Base-by-base conservation (phyloP, 1,139 yeast genomes). In the Sugiyamaella neomexicana region DNA sequence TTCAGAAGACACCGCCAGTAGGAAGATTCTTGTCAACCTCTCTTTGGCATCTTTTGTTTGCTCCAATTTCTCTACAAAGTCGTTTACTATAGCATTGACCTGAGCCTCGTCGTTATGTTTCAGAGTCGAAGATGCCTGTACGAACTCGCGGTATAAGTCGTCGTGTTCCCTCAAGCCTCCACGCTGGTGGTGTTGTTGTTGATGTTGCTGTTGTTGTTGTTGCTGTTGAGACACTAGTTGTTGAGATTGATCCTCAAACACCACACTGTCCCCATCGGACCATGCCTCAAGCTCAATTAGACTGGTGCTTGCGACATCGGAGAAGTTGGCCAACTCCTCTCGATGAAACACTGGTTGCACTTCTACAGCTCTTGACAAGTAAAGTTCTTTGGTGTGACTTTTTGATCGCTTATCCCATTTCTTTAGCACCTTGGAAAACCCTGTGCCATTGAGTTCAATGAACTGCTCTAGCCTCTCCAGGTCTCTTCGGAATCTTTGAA, bases 401-500 rank as follows among this genome's bases (percentile, higher is more conserved):
- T 91, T 90, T 16, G 97, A 89, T 58, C 98, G 78, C 71, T 93
- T 93, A 71, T 93, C 99, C 99, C 99, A 93, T 73, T 93, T 93
- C 69, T 93, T 93, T 63, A 93, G 80, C 34, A 89, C 98, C 71
- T 93, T 93, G 31, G 95, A 85, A 71, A 93, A 93, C 15, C 98
- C 99, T 0, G 96, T 89, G 65, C 93, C 97, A 68, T 93, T 93
- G 58, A 93, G 76, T 68, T 91, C 97, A 43, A 93, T 90, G 71
- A 89, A 93, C 70, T 91, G 97, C 67, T 93, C 96, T 29, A 93
- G 75, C 55, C 96, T 79, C 60, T 88, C 85, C 60, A 93, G 75
- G 69, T 93, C 98, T 62, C 91, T 88, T 53, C 95, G 86, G 63
- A 89, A 89, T 65, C 95, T 85, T 68, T 86, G 89, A 69, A 91